Evolutionary conservation across 768 basidiomycete genomes (phyloP).

Genomic region (Tubosaeta sp.): DNA sequence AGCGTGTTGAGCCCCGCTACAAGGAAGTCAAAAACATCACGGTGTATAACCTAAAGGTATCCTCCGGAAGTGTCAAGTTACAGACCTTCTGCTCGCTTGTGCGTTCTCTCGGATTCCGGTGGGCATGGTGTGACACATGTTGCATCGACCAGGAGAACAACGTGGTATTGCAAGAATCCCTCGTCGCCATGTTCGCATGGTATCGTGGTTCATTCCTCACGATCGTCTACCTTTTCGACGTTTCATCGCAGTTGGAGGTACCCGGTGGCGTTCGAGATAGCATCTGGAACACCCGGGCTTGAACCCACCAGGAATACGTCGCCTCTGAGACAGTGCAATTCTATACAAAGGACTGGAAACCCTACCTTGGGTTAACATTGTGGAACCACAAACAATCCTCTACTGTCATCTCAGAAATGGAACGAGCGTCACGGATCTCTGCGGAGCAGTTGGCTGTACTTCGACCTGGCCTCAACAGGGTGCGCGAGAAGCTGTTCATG

Average conservation of each 20-base stretch:
- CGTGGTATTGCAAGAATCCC: slow-evolving; percentile 9
- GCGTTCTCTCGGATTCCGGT: slow-evolving; percentile 2
- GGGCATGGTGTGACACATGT: slow-evolving; percentile 18
- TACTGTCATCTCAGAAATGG: background rate
- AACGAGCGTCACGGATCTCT: background rate
- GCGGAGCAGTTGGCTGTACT: background rate
- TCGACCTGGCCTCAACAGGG: slow-evolving; percentile 7
- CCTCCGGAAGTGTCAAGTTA: slow-evolving; percentile 6
- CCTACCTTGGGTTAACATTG: background rate
- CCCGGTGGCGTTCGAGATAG: background rate
- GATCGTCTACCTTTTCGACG: slow-evolving; percentile 8
- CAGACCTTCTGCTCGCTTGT: slow-evolving; percentile 1
- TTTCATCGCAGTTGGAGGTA: background rate
- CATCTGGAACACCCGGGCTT: slow-evolving; percentile 8
- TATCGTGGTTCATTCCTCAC: slow-evolving; percentile 6
- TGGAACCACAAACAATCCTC: background rate
- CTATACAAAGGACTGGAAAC: slow-evolving; percentile 11
- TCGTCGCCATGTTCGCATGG: slow-evolving; percentile 15
- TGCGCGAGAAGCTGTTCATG: slow-evolving; percentile 17
- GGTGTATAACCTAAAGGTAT: slow-evolving; percentile 1
- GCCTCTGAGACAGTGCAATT: slow-evolving; percentile 10
- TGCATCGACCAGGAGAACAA: slow-evolving; percentile 1
- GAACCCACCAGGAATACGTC: slow-evolving; percentile 5
- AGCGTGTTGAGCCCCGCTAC: background rate
- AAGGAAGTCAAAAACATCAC: slow-evolving; percentile 1